These are phyloP conservation scores for Pseudozyma pruni DNA, from an alignment of 1,284 basidiomycete species.

Conservation along the genomic window DNA sequence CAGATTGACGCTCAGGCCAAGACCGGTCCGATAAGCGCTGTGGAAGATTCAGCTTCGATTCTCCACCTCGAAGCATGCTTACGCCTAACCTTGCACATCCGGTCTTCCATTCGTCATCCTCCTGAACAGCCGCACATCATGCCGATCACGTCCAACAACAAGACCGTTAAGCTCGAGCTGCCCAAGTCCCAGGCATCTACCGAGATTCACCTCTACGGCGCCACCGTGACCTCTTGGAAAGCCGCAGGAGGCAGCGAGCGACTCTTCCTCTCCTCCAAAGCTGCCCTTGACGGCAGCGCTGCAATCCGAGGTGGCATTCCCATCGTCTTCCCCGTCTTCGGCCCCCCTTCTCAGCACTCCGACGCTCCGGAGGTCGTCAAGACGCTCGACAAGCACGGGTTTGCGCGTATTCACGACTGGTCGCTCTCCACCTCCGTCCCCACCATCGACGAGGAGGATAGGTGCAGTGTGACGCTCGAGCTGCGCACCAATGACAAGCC, in stretches of 20 bases:
- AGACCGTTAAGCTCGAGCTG: constrained; percentile 34
- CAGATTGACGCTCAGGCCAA: too few relatives aligned
- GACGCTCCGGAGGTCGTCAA: constrained; percentile 39
- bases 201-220: constrained; percentile 55
- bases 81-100: too few relatives aligned
- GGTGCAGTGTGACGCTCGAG: constrained; percentile 40
- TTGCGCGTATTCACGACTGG: constrained; percentile 55
- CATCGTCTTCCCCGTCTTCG: constrained; percentile 62
- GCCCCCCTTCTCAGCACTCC: constrained; percentile 44
- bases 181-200: constrained; percentile 44
- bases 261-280: constrained; percentile 54
- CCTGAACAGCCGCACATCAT: too few relatives aligned
- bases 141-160: constrained; percentile 33
- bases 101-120: too few relatives aligned
- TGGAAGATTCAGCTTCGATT: too few relatives aligned
- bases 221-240: constrained; percentile 62
- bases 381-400: constrained; percentile 55
- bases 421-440: constrained; percentile 21
- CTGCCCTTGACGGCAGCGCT: constrained; percentile 49
- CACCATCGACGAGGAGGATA: constrained; percentile 32
- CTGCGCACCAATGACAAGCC: constrained; percentile 39
- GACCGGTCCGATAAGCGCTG: too few relatives aligned
- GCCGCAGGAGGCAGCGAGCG: constrained; percentile 49
- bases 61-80: too few relatives aligned
- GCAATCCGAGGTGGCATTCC: constrained; percentile 61